These are phyloP conservation scores for Sporothrix pallida DNA, from an alignment of 2,329 filamentous ascomycete species.

Conservation along the genomic window DNA sequence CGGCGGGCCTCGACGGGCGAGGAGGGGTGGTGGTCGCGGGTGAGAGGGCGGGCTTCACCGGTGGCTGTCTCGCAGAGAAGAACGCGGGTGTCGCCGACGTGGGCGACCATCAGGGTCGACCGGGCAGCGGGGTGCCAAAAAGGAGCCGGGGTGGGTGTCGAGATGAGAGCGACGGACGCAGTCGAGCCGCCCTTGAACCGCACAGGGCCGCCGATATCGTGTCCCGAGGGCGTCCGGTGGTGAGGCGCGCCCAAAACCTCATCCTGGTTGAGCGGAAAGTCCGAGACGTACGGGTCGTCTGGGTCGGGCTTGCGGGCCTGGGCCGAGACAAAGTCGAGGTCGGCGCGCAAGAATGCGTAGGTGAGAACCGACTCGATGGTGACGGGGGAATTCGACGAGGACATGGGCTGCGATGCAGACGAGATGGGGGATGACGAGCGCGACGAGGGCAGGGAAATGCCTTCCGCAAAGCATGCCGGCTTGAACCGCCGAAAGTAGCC, in stretches of 20 bases:
- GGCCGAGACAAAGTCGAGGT: constrained; percentile 90
- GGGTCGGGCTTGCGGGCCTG: constrained; percentile 82
- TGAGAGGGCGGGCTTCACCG: constrained; percentile 79
- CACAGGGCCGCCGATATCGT: constrained; percentile 72
- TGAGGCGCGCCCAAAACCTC: constrained; percentile 75
- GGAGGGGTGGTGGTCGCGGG: constrained; percentile 91
- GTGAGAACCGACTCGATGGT: constrained; percentile 79
- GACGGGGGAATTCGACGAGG: constrained; percentile 44
- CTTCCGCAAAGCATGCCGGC: constrained; percentile 71
- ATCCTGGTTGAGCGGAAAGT: constrained; percentile 81
- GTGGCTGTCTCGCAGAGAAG: constrained; percentile 86
- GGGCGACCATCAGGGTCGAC: constrained; percentile 82
- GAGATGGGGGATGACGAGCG: constrained; percentile 34
- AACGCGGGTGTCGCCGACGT: constrained; percentile 92
- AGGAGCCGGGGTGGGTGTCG: constrained; percentile 85
- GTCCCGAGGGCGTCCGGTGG: constrained; percentile 59
- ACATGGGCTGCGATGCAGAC: neutral
- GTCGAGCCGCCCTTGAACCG: constrained; percentile 95
- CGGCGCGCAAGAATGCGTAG: constrained; percentile 91
- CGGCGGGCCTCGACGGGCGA: constrained; percentile 81
- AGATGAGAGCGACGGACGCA: constrained; percentile 86
- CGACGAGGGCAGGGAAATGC: constrained; percentile 1
- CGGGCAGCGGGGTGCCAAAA: constrained; percentile 94
- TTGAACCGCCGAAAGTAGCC: constrained; percentile 94
- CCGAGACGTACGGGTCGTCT: constrained; percentile 71